Evolutionary conservation across 768 basidiomycete genomes (phyloP), one percentile per base, ranked within the genome.

Genomic region (Sporobolomyces phaffii): DNA sequence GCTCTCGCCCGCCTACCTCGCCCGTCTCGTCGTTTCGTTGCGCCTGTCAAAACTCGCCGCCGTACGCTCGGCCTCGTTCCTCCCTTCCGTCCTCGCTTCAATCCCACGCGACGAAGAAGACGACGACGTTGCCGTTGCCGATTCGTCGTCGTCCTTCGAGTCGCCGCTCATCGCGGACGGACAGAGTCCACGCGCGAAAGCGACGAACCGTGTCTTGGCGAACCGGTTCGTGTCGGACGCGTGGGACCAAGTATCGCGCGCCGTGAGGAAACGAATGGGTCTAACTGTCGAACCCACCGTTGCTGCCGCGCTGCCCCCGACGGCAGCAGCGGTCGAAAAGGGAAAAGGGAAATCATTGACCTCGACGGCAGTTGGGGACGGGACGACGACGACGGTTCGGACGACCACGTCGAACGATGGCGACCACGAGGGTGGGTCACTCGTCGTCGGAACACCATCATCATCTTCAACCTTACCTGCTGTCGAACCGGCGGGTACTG

Each of bases 161-260:
- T 58, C n/a, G 34, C 14, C 44, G 38, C 65, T 62, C 10, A 36
- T 62, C 36, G n/a, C n/a, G n/a, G 65, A 60, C 33, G 53, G 60
- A 5, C 48, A 44, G 2, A 53, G 49, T 3, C 31, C 54, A 38
- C 63, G 54, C 14, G 60, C 45, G 9, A 74, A 74, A 51, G 73
- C 73, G 3, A 59, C 69, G 18, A 74, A 74, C 58, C 65, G 69
- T 29, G 41, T 70, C 9, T 62, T 74, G 29, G 71, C 73, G 28
- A 66, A 62, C 62, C 73, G 73, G 59, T 52, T 47, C 14, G 28
- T 73, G 38, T 47, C 44, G 31, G 69, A 74, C 31, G 60, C 52
- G 0, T 64, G 67, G 66, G 60, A 61, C n/a, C 72, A 74, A 50
- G 60, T 73, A 8, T 8, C 14, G 15, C 36, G 67, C 10, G 71